Evolutionary conservation across 1,284 basidiomycete genomes (phyloP).

Genomic region (Leccinum subfulvum): DNA sequence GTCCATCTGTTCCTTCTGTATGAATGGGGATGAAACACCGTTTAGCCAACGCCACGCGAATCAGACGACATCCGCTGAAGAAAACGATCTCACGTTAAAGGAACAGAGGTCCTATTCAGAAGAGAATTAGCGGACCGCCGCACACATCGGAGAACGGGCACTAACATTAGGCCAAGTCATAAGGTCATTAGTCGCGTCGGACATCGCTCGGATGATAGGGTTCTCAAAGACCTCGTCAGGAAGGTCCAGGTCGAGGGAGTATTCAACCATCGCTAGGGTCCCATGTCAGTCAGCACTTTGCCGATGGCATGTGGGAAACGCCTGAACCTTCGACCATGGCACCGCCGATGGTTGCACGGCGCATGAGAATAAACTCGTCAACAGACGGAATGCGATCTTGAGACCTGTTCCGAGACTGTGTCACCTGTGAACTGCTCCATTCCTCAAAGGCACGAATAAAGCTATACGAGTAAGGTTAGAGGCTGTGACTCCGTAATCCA

Average conservation of each 20-base stretch:
- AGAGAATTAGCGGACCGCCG: conserved; percentile 6
- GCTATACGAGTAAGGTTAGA: conserved; percentile 24
- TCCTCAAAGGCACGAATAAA: conserved; percentile 40
- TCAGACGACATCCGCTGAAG: conserved; percentile 1
- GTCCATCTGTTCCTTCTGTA: conserved; percentile 49
- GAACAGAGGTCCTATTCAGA: conserved; percentile 43
- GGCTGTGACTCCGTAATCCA: not conserved
- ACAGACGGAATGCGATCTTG: conserved; percentile 40
- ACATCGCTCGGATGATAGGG: conserved; percentile 41
- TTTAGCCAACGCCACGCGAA: conserved; percentile 3
- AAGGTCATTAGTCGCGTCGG: conserved; percentile 45
- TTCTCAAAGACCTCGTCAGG: conserved; percentile 44
- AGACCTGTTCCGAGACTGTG: conserved; percentile 40
- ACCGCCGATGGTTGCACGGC: conserved; percentile 44
- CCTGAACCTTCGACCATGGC: conserved; percentile 44
- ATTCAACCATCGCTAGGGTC: conserved; percentile 45
- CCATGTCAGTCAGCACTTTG: conserved; percentile 1
- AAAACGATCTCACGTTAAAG: conserved; percentile 39
- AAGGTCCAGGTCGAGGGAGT: conserved; percentile 44
- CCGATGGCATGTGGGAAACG: conserved; percentile 2
- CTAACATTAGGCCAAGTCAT: conserved; percentile 54
- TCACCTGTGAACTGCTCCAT: conserved; percentile 42
- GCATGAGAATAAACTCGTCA: conserved; percentile 44
- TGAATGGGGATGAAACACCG: not conserved
- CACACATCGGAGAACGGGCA: conserved; percentile 7